phyloP scores from a whole-genome alignment of 75 land plant species.

The Pinus albicaulis region DNA sequence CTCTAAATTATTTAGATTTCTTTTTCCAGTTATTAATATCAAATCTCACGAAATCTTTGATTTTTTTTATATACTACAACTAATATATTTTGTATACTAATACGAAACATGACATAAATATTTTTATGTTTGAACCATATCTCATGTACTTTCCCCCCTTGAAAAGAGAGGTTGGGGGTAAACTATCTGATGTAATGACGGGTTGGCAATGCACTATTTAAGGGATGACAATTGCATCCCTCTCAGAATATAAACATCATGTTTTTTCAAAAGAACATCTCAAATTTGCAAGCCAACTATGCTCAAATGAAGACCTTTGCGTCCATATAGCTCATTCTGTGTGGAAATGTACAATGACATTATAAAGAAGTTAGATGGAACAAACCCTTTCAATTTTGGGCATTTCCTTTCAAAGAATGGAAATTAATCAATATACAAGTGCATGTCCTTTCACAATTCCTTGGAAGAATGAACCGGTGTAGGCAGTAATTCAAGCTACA shows the following conservation, averaged over 20 bases:
- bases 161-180: too few species aligned
- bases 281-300: neutral
- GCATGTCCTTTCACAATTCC: neutral
- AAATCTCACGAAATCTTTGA: neutral
- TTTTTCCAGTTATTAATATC: neutral
- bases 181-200: too few species aligned
- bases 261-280: too few species aligned
- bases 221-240: too few species aligned
- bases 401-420: neutral
- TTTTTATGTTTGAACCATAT: neutral
- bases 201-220: too few species aligned
- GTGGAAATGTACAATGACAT: neutral
- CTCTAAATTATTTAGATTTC: neutral
- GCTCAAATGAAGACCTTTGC: neutral
- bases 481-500: neutral
- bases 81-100: neutral
- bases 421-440: constrained; percentile 6
- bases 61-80: neutral
- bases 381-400: neutral
- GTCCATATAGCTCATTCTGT: neutral
- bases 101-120: neutral
- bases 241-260: too few species aligned
- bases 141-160: too few species aligned
- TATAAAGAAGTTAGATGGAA: too few species aligned
- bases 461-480: neutral